phyloP scores from a whole-genome alignment of 768 basidiomycete genomes.

The Tephrocybe sp. region DNA sequence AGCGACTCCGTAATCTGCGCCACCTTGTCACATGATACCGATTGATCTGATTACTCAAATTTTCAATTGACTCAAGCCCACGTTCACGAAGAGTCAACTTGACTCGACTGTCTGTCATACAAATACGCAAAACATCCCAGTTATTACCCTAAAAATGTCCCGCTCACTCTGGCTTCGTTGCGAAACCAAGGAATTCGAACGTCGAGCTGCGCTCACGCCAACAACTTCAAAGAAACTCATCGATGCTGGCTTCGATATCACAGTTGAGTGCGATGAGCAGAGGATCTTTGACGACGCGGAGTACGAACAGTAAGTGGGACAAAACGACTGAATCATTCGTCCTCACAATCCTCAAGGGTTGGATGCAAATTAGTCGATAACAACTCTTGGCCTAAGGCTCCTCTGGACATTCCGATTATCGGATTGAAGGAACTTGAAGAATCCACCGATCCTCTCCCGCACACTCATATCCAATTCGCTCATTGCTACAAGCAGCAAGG shows the following conservation, averaged over 20 bases:
- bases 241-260: constrained; percentile 86
- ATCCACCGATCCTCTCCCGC: constrained; percentile 79
- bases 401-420: constrained; percentile 74
- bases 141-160: constrained; percentile 43
- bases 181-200: constrained; percentile 95
- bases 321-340: background rate
- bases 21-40: no score
- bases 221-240: constrained; percentile 87
- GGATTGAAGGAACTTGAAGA: constrained; percentile 95
- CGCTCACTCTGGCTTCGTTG: constrained; percentile 88
- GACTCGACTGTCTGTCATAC: background rate
- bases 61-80: no score
- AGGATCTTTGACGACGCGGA: constrained; percentile 93
- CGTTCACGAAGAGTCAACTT: no score
- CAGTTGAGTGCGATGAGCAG: constrained; percentile 91
- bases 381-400: constrained; percentile 87
- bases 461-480: constrained; percentile 97
- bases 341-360: constrained; percentile 50
- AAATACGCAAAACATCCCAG: background rate
- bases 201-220: constrained; percentile 90
- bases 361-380: constrained; percentile 88
- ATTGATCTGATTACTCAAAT: no score
- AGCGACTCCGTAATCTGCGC: no score
- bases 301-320: constrained; percentile 78
- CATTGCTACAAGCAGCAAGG: constrained; percentile 97